Evolutionary conservation across 306 rosid species (phyloP), one percentile per base, ranked within the genome.

Genomic region (Ormosia emarginata): DNA sequence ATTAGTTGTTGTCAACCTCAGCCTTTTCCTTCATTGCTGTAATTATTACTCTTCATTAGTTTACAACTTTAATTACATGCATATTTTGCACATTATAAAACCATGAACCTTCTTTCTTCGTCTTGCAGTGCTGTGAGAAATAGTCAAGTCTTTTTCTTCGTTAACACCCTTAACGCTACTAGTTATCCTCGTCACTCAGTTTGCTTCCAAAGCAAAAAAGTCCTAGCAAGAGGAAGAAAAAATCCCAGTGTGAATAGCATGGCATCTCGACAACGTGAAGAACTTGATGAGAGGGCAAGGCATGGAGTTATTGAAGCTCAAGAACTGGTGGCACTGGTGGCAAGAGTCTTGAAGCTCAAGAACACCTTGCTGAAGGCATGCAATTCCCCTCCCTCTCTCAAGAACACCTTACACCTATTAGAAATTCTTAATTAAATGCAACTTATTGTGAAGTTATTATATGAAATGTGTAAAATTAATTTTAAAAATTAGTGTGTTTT

Each of bases 291-390:
- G 14, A 88, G 29, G 72, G 97, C 93, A n/a, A 90, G 67, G 78
- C 88, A 81, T 2, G 98, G 97, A 7, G 91, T 92, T 81, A 91
- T 90, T 0, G 92, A 92, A 3, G 84, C 91, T 15, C 94, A n/a
- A n/a, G n/a, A n/a, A n/a, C 97, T 11, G 92, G 92, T 34, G 98
- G 98, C 37, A 94, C 94, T 13, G 97, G 93, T 50, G 97, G 97
- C 34, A 87, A 94, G 78, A 92, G 85, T 81, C 90, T 94, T 39
- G 90, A 91, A 56, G 97, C 94, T 81, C 94, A 92, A 80, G 81
- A 92, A 47, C 91, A 87, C 73, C 97, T 94, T 11, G 97, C 96
- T 62, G 90, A 91, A 94, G 98, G 97, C 87, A 92, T 91, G 84
- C 85, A 66, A 56, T 2, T 44, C 14, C 36, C 2, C 18, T 46